Evolutionary conservation across 1,284 basidiomycete species (phyloP), one percentile per base, ranked within the genome.

Genomic region (Dichomitus squalens): DNA sequence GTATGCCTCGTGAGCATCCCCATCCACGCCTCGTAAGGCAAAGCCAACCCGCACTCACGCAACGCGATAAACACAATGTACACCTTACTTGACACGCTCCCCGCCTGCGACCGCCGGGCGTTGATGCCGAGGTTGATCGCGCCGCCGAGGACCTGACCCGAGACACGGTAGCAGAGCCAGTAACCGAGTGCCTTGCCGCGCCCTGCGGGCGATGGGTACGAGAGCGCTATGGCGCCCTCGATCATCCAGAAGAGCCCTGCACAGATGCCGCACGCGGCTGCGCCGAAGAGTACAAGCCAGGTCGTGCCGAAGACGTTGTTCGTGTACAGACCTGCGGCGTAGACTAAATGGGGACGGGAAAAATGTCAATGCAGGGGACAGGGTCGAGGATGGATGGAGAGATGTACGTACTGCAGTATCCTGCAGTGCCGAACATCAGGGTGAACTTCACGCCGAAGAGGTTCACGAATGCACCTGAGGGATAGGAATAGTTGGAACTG

Each of bases 221-320:
- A 33, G 40, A 58, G 57, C 49, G 57, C 57, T 34, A 58, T 53
- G 2, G 57, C 57, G 25, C 51, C 56, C 52, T 58, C 56, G 25
- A 52, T 33, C 52, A 53, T 53, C 57, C 57, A 58, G 49, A 58
- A 58, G 40, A 58, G 52, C 4, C 57, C 57, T 5, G 57, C 57
- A 35, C 52, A 53, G n/a, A 58, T 48, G 7, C 57, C 57, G 36
- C 57, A 58, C 11, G 53, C 47, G 3, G 52, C 57, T 0, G 57
- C 57, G 48, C 57, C 57, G 27, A 58, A 25, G n/a, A 58, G 57
- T 3, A 58, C 57, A n/a, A 58, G 38, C 57, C 57, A 58, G n/a
- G 53, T 46, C n/a, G 47, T 53, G 18, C 57, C 57, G 52, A 47
- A 58, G 33, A 52, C 52, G 43, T 58, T 58, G 43, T 58, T 58